Conservation (phyloP, 129 eudicot genomes). For the Flaveria bidentis region DNA sequence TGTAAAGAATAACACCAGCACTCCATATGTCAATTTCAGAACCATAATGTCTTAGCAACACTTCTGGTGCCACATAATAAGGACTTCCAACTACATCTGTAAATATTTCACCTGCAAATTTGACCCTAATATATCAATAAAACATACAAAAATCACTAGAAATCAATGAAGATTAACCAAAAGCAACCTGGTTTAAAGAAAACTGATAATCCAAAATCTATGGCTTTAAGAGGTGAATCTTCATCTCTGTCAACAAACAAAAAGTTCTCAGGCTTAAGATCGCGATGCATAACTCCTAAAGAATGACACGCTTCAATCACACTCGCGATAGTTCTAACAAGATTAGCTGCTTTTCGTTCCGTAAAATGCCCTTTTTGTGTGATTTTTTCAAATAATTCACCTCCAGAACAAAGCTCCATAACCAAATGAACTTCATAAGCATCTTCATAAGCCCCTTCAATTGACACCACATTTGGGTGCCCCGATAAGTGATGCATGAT, state of each 20-base stretch:
- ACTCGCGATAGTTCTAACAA: slow-evolving; percentile 50
- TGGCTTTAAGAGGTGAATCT: slow-evolving; percentile 53
- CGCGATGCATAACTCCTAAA: slow-evolving; percentile 63
- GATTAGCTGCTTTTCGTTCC: slow-evolving; percentile 64
- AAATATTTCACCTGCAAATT: slow-evolving; percentile 46
- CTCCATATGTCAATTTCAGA: slow-evolving; percentile 72
- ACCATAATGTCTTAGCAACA: slow-evolving; percentile 53
- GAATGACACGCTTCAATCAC: slow-evolving; percentile 66
- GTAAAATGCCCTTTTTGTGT: slow-evolving; percentile 52
- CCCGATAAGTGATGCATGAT: slow-evolving; percentile 75
- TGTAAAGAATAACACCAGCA: slow-evolving; percentile 73
- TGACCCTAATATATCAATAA: not conserved
- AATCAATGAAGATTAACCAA: too few relatives aligned
- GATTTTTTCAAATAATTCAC: slow-evolving; percentile 67
- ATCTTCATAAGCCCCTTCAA: slow-evolving; percentile 68
- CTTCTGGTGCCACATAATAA: slow-evolving; percentile 73
- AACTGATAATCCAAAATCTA: slow-evolving; percentile 62
- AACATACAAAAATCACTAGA: not conserved
- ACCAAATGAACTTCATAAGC: slow-evolving; percentile 60
- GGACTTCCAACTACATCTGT: slow-evolving; percentile 66
- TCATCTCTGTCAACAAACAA: slow-evolving; percentile 53
- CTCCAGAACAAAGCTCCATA: slow-evolving; percentile 64
- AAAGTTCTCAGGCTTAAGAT: slow-evolving; percentile 64
- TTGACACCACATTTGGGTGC: slow-evolving; percentile 56
- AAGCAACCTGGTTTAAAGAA: slow-evolving; percentile 61